Evolutionary conservation across 1,284 basidiomycete genomes (phyloP).

Genomic region (Spongiforma sp.): DNA sequence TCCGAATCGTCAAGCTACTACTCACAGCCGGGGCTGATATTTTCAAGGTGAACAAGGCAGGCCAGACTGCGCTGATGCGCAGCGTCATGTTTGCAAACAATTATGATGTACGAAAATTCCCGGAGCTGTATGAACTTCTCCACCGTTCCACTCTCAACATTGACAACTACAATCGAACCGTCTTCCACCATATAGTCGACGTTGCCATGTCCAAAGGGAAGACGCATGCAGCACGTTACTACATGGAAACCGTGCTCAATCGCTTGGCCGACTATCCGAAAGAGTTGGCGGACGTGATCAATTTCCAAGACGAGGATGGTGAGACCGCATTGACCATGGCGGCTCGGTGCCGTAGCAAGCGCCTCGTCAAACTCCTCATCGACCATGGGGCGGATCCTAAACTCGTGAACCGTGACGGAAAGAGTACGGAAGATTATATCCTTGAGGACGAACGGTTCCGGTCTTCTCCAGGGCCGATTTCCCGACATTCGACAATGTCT

Average conservation of each 20-base stretch:
- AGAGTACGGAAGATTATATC: constrained; percentile 99
- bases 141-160: constrained; percentile 99
- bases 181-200: constrained; percentile 99
- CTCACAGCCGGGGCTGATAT: constrained; percentile 96
- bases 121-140: constrained; percentile 95
- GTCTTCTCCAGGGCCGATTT: constrained; percentile 82
- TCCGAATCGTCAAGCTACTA: constrained; percentile 95
- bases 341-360: constrained; percentile 93
- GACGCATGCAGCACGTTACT: constrained; percentile 97
- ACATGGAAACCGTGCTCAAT: constrained; percentile 96
- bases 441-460: constrained; percentile 98
- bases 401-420: constrained; percentile 93
- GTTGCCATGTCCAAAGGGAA: constrained; percentile 99
- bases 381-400: constrained; percentile 98
- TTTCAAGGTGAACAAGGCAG: constrained; percentile 96
- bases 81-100: constrained; percentile 99
- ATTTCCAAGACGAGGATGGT: constrained; percentile 99
- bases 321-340: constrained; percentile 98
- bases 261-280: constrained; percentile 95
- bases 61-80: constrained; percentile 98
- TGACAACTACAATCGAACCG: constrained; percentile 97
- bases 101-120: constrained; percentile 99
- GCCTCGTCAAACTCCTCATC: constrained; percentile 95
- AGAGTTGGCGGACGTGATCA: constrained; percentile 98
- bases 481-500: constrained; percentile 66